These are phyloP conservation scores for Phytophthora hybrid DNA, from an alignment of 352 stramenopile genomes.

Conservation along the genomic window DNA sequence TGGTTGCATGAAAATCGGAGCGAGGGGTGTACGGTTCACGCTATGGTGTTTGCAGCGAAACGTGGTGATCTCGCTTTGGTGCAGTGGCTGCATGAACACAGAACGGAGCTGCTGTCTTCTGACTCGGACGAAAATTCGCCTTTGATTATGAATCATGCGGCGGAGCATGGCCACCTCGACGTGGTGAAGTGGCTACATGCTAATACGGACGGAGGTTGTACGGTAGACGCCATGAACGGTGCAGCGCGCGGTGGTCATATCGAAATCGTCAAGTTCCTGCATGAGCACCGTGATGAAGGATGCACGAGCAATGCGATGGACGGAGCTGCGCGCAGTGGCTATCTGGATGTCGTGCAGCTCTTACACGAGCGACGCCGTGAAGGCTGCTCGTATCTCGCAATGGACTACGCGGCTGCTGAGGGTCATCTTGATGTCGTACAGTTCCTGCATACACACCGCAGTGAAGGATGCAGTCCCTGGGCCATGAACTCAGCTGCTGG, in stretches of 20 bases:
- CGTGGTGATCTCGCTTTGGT: slow-evolving; percentile 40
- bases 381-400: slow-evolving; percentile 40
- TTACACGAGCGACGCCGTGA: slow-evolving; percentile 38
- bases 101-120: slow-evolving; percentile 17
- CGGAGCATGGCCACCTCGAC: slow-evolving; percentile 41
- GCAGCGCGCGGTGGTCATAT: slow-evolving; percentile 39
- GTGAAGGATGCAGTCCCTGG: slow-evolving; percentile 34
- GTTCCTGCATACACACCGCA: slow-evolving; percentile 35
- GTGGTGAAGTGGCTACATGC: slow-evolving; percentile 50
- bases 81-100: slow-evolving; percentile 42
- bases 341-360: slow-evolving; percentile 42
- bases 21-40: slow-evolving; percentile 41
- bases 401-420: slow-evolving; percentile 36
- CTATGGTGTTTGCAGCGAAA: slow-evolving; percentile 45
- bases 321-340: slow-evolving; percentile 29
- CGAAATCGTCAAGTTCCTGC: slow-evolving; percentile 50
- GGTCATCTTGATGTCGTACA: slow-evolving; percentile 36
- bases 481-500: slow-evolving; percentile 45
- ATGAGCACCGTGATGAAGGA: slow-evolving; percentile 41
- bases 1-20: slow-evolving; percentile 43
- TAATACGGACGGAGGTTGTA: slow-evolving; percentile 35
- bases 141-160: slow-evolving; percentile 47
- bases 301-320: slow-evolving; percentile 44
- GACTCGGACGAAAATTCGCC: slow-evolving; percentile 25
- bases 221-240: slow-evolving; percentile 35